phyloP scores from a whole-genome alignment of 441 rosid species.

The Breynia disticha region DNA sequence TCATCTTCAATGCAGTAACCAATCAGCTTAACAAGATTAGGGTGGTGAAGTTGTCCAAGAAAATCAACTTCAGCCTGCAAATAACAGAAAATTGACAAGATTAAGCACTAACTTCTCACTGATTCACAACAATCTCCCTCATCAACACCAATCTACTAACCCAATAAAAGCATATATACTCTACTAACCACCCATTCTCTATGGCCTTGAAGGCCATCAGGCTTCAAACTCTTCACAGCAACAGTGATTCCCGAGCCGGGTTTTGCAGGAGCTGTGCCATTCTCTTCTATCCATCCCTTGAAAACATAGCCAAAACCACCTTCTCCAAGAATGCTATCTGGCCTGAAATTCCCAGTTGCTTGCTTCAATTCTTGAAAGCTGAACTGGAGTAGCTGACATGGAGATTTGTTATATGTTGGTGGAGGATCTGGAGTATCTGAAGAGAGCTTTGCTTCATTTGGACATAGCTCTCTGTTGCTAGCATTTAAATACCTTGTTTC shows the following conservation, averaged over 20 bases:
- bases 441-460: slow-evolving; percentile 40
- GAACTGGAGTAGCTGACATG: slow-evolving; percentile 38
- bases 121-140: slow-evolving; percentile 5
- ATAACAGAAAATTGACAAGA: slow-evolving; percentile 5
- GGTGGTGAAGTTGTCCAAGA: slow-evolving; percentile 86
- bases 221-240: slow-evolving; percentile 51
- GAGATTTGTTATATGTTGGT: slow-evolving; percentile 20
- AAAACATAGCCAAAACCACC: slow-evolving; percentile 64
- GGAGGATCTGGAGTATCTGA: slow-evolving; percentile 34
- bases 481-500: slow-evolving; percentile 64
- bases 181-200: slow-evolving; percentile 51
- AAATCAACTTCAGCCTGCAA: slow-evolving; percentile 77
- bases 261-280: slow-evolving; percentile 50
- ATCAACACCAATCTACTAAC: slow-evolving; percentile 21
- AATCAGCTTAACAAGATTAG: slow-evolving; percentile 92
- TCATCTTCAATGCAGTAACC: slow-evolving; percentile 97
- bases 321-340: slow-evolving; percentile 50
- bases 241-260: slow-evolving; percentile 49
- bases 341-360: slow-evolving; percentile 51
- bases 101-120: slow-evolving; percentile 1
- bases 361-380: slow-evolving; percentile 33
- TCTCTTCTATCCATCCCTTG: slow-evolving; percentile 65
- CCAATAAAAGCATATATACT: slow-evolving; percentile 23
- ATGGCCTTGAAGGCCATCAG: slow-evolving; percentile 46
- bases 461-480: slow-evolving; percentile 53